phyloP scores from a whole-genome alignment of 2,329 filamentous ascomycete genomes.

The Pleurostoma richardsiae region DNA sequence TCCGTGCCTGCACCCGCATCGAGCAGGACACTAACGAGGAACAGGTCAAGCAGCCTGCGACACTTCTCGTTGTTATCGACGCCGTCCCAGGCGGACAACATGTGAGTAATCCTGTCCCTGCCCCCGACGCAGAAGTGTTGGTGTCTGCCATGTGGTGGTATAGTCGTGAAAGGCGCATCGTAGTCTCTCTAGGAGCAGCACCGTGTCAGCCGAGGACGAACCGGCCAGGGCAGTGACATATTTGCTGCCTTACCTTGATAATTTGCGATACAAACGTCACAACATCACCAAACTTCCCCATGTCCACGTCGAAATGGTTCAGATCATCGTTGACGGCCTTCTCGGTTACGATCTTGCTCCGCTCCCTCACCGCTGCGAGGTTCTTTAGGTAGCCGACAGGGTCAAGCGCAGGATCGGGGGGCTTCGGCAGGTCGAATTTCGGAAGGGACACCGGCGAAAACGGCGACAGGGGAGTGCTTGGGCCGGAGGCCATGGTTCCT shows the following conservation, averaged over 20 bases:
- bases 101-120: conserved; percentile 65
- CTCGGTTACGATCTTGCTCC: conserved; percentile 66
- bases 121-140: conserved; percentile 83
- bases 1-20: conserved; percentile 84
- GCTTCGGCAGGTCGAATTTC: conserved; percentile 74
- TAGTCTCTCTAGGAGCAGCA: conserved; percentile 40
- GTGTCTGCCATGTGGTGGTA: conserved; percentile 82
- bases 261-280: conserved; percentile 86
- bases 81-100: conserved; percentile 61
- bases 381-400: conserved; percentile 88
- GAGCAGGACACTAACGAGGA: conserved; percentile 73
- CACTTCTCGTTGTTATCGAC: conserved; percentile 71
- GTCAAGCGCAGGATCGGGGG: conserved; percentile 83
- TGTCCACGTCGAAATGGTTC: conserved; percentile 84
- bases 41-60: conserved; percentile 71
- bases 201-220: no score
- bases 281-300: conserved; percentile 76
- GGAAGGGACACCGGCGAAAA: conserved; percentile 54
- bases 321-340: conserved; percentile 75
- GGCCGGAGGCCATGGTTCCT: conserved; percentile 33
- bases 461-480: conserved; percentile 44
- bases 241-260: conserved; percentile 70
- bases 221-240: no score
- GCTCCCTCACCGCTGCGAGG: conserved; percentile 80
- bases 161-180: conserved; percentile 51